A percentile compares a stretch with the other conserved stretches of the same genome.
Evolutionary conservation across 1,284 basidiomycete genomes (phyloP).

Genomic region (Porodaedalea pini): DNA sequence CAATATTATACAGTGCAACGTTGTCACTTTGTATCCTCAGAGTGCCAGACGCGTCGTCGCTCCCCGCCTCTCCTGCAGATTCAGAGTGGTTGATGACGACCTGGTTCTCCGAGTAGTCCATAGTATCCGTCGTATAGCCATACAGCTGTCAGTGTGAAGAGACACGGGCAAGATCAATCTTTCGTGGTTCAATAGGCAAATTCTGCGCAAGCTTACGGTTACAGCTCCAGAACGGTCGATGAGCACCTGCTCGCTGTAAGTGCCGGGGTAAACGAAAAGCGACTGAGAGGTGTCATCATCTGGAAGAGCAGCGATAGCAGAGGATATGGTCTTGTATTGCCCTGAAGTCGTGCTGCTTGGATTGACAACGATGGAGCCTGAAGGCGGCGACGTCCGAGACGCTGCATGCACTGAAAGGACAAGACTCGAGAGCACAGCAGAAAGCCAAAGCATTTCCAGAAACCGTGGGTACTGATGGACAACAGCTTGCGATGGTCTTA

Average conservation of each 20-base stretch:
- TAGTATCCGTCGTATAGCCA: slow-evolving; percentile 31
- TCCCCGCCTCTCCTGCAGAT: slow-evolving; percentile 37
- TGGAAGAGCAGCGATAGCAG: slow-evolving; percentile 31
- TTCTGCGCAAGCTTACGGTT: slow-evolving; percentile 24
- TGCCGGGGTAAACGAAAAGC: slow-evolving; percentile 33
- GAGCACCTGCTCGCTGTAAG: slow-evolving; percentile 33
- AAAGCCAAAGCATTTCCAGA: slow-evolving; percentile 4
- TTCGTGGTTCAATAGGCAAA: neutral
- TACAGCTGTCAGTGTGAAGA: slow-evolving; percentile 27
- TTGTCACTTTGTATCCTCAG: slow-evolving; percentile 49
- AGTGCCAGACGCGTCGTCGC: slow-evolving; percentile 53
- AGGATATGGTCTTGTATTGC: slow-evolving; percentile 30
- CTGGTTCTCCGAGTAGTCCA: slow-evolving; percentile 27
- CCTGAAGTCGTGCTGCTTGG: slow-evolving; percentile 24
- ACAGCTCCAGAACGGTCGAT: slow-evolving; percentile 29
- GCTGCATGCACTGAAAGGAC: neutral
- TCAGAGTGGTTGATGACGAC: slow-evolving; percentile 30
- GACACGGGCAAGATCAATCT: no score
- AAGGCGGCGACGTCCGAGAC: slow-evolving; percentile 30
- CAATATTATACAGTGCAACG: slow-evolving; percentile 54
- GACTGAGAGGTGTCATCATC: slow-evolving; percentile 27
- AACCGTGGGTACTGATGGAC: neutral
- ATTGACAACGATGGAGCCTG: slow-evolving; percentile 31
- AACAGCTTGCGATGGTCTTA: neutral
- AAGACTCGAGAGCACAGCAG: neutral